Evolutionary conservation across 202 grass and related monocot species (phyloP), one percentile per base, ranked within the genome.

Genomic region (Schoenoplectus triqueter): DNA sequence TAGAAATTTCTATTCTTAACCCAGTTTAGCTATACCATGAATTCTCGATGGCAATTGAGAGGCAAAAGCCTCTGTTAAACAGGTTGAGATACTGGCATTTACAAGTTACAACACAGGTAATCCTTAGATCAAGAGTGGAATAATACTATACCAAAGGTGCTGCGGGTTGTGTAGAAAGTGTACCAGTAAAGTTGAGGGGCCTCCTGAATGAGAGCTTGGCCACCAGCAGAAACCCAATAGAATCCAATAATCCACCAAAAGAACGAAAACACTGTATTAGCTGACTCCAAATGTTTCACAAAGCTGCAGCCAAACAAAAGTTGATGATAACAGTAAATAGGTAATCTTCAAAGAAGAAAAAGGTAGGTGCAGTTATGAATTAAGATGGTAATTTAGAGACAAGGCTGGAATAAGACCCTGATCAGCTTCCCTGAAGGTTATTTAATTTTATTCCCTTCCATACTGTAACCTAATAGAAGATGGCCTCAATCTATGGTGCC

Each of bases 231-330:
- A 46, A 90, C 84, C 91, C 88, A 88, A 51, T 87, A 88, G 81
- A 92, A 85, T 45, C 84, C 88, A 87, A 85, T 82, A 64, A 92
- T 90, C 91, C 88, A 92, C 86, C 91, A 88, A 68, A 88, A n/a
- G 69, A 90, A 93, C n/a, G 90, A 92, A 83, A 88, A 86, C 51
- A 87, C 57, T 19, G 88, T 89, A 66, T 90, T 91, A 84, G 81
- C 84, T 20, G 84, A 88, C 75, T 87, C 86, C 80, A 88, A 82
- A 74, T 86, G 86, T 69, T 86, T 88, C 48, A 86, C 68, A 14
- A 86, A 59, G 49, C 91, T 85, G 62, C n/a, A 7, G 22, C 73
- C 51, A 78, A 60, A 60, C 13, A 59, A 78, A 78, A 78, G 31
- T 31, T 67, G 59, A 82, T 69, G 64, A 22, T 50, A 89, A 21